Percentiles rank a stretch among this genome's conserved stretches.
Conservation (phyloP, 768 basidiomycete genomes). For the Naematelia aurantialba region DNA sequence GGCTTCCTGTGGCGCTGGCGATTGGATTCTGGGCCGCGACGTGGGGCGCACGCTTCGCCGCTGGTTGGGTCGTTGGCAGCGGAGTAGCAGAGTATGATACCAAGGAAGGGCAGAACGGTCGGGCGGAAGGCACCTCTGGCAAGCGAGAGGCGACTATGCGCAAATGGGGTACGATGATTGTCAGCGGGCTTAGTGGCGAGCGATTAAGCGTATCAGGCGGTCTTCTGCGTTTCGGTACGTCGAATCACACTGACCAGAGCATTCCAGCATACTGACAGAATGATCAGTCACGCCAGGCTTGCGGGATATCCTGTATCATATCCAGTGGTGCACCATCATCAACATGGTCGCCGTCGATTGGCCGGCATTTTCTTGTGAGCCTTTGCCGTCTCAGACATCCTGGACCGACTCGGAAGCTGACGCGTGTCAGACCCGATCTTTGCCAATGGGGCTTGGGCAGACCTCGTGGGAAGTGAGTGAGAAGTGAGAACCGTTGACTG, state of each 20-base stretch:
- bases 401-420: not conserved
- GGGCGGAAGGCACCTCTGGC: constrained; percentile 33
- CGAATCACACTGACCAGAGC: constrained; percentile 48
- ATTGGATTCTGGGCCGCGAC: constrained; percentile 67
- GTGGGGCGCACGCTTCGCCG: constrained; percentile 65
- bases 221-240: constrained; percentile 85
- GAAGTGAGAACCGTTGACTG: not conserved
- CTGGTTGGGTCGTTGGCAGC: constrained; percentile 67
- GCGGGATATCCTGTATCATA: constrained; percentile 86
- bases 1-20: constrained; percentile 62
- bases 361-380: constrained; percentile 85
- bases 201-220: constrained; percentile 78
- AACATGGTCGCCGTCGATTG: constrained; percentile 93
- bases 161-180: constrained; percentile 81
- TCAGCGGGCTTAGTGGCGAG: constrained; percentile 90
- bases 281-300: constrained; percentile 78
- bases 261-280: not conserved
- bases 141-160: constrained; percentile 53
- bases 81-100: constrained; percentile 59
- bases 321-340: constrained; percentile 69
- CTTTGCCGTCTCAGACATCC: not conserved
- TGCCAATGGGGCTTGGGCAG: constrained; percentile 83
- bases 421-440: constrained; percentile 72
- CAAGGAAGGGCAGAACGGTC: constrained; percentile 48
- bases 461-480: constrained; percentile 53